Evolutionary conservation across 495 filamentous ascomycete species (phyloP), one percentile per base, ranked within the genome.

Genomic region (Aspergillus incahuasiensis): DNA sequence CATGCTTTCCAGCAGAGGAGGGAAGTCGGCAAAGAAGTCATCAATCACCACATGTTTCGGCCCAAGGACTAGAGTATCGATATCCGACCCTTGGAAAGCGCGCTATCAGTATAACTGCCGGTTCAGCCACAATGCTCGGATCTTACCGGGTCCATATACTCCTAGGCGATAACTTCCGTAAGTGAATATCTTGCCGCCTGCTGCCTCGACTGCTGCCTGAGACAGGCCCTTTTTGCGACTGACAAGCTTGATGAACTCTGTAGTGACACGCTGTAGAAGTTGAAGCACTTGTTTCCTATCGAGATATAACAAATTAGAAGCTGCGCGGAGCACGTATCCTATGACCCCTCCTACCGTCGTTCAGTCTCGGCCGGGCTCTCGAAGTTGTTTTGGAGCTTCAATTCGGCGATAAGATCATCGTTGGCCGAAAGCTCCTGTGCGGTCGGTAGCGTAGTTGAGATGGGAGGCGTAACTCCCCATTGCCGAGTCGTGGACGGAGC

Each of bases 161-260:
- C 95, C 95, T 8, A 98, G 74, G 24, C 90, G 83, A 69, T 89
- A 98, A 72, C 95, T 97, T 49, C 94, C 94, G 70, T 88, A 98
- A 0, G 95, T 91, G 67, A 92, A 95, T 39, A 98, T 85, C 72
- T 91, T 90, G 35, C 91, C 95, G 41, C 91, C 90, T 0, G 90
- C 85, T 54, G 85, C 82, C 40, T 91, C 87, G 22, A 95, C 81
- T 15, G 90, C 79, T 20, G 85, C 82, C 18, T 86, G 80, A 19
- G 91, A 85, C 21, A 91, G 74, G 6, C 90, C 87, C 65, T 89
- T 87, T 70, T 83, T 87, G 68, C 81, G 72, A 76, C 90, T 71
- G 44, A 95, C 91, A 57, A 80, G 74, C 67, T 83, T 85, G 40
- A 98, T 88, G 59, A 98, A 97, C 57, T 89, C 89, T 61, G 90